Evolutionary conservation across 176 grass and related monocot genomes (phyloP), one percentile per base, ranked within the genome.

Genomic region (Juncus effusus): DNA sequence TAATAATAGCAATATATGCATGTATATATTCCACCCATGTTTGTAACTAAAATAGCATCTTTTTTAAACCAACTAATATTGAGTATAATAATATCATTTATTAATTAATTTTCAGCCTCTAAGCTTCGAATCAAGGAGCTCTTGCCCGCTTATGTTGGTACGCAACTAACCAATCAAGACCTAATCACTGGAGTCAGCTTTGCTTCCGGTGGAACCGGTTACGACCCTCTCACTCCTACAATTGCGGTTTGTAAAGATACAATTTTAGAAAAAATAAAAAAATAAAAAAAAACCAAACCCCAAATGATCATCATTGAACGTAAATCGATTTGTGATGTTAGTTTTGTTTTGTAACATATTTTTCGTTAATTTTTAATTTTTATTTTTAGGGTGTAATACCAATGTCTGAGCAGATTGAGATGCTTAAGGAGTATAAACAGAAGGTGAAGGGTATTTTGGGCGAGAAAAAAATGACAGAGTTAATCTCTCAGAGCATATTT

Each of bases 131-230:
- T 95, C n/a, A 95, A 95, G 77, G 74, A 95, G 36, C 57, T 80
- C 1, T 73, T 95, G 2, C 85, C 90, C 2, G 42, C 90, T 7
- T 95, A 95, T 73, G 57, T 89, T 3, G 64, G 82, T 10, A 39
- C 70, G 1, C 12, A 86, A 51, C 82, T 89, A 1, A 68, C 61
- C 0, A 50, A 42, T 36, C 38, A 66, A 8, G 90, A 95, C 13
- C 79, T 89, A 39, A 1, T 83, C 7, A 85, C 90, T 8, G 90
- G 90, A 19, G 79, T 95, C 40, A 89, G 90, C 85, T 89, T 95
- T 60, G 90, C 90, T 3, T 95, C 85, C 16, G 90, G 85, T 3
- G 90, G 85, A 19, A 77, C 84, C 9, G 85, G 90, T 5, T 86
- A 75, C 63, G 90, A 95, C 79, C 90, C 85, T 7, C 60, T 92